Evolutionary conservation across 441 rosid species (phyloP), one percentile per base, ranked within the genome.

Genomic region (Isatis lusitanica): DNA sequence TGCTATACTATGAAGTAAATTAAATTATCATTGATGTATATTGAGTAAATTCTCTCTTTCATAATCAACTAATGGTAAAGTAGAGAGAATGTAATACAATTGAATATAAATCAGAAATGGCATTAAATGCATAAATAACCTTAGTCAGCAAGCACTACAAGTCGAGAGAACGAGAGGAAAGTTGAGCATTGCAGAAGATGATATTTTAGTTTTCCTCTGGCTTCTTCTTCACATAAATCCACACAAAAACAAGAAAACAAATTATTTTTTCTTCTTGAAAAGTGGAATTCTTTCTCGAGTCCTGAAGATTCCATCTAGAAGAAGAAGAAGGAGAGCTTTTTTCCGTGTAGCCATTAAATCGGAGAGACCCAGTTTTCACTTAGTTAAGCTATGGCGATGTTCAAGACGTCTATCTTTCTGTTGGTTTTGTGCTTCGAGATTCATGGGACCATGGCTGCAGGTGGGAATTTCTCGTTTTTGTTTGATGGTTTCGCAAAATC

Each of bases 401-500:
- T 80, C 36, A 74, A 75, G 33, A 18, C 71, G 58, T 24, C 85
- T 5, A 16, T 52, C 74, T 76, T 82, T 68, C 2, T 42, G 42
- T 28, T 84, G 58, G 5, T 84, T 70, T 69, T 78, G 73, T 71
- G 70, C 85, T 71, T 80, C 68, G 46, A 74, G 57, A 43, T 77
- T 57, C 61, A 28, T 48, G 61, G 28, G 55, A 39, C 35, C 51
- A 52, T 85, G 5, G 51, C 74, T 71, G 86, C 88, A 5, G 63
- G 55, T 62, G 84, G 36, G 56, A 77, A 57, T 66, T 78, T 69
- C 50, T 76, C 85, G n/a, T 91, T 90, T 79, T 81, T 83, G 44
- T 87, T 89, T 56, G 59, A 70, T 68, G 78, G 73, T 28, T 87
- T 87, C 51, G 83, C 44, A 56, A 78, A 79, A 80, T 81, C 85